phyloP scores from a whole-genome alignment of 208 protist species.

The Trypanosoma caninum region DNA sequence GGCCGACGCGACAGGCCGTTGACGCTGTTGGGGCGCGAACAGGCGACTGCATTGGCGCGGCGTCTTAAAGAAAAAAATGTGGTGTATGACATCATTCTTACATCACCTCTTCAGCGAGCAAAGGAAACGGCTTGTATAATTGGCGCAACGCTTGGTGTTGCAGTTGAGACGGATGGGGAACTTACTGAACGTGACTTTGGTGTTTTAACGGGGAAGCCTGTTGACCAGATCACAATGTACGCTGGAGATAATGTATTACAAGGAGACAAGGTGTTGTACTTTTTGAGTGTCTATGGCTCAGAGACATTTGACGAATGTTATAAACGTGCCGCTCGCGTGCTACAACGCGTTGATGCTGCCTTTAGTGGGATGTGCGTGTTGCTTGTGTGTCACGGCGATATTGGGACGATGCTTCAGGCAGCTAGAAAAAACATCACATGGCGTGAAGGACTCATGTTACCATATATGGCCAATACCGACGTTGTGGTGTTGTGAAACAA shows the following conservation, averaged over 20 bases:
- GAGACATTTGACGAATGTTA: slow-evolving; percentile 82
- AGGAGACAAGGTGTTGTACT: slow-evolving; percentile 84
- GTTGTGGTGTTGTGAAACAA: slow-evolving; percentile 40
- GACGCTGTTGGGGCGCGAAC: slow-evolving; percentile 55
- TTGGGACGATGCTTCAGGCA: slow-evolving; percentile 89
- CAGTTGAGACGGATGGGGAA: slow-evolving; percentile 40
- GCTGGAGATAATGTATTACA: slow-evolving; percentile 70
- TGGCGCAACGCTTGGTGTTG: slow-evolving; percentile 28
- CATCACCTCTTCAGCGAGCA: slow-evolving; percentile 75
- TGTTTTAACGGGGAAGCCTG: slow-evolving; percentile 70
- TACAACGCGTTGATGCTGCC: slow-evolving; percentile 46
- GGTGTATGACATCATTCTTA: slow-evolving; percentile 59
- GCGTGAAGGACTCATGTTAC: slow-evolving; percentile 57
- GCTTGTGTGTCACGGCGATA: slow-evolving; percentile 88
- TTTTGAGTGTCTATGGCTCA: slow-evolving; percentile 57
- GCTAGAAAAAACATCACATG: slow-evolving; percentile 56
- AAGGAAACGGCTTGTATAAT: slow-evolving; percentile 68
- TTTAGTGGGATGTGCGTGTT: slow-evolving; percentile 70
- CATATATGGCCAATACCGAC: slow-evolving; percentile 86
- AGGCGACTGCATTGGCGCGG: slow-evolving; percentile 57
- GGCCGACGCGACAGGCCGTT: slow-evolving; percentile 82
- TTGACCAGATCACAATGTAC: slow-evolving; percentile 59
- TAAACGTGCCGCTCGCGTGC: slow-evolving; percentile 53
- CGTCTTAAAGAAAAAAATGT: slow-evolving; percentile 41
- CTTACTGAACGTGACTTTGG: slow-evolving; percentile 91